Conservation (phyloP, 164 flowering plant species). For the Tetrastigma voinierianum region DNA sequence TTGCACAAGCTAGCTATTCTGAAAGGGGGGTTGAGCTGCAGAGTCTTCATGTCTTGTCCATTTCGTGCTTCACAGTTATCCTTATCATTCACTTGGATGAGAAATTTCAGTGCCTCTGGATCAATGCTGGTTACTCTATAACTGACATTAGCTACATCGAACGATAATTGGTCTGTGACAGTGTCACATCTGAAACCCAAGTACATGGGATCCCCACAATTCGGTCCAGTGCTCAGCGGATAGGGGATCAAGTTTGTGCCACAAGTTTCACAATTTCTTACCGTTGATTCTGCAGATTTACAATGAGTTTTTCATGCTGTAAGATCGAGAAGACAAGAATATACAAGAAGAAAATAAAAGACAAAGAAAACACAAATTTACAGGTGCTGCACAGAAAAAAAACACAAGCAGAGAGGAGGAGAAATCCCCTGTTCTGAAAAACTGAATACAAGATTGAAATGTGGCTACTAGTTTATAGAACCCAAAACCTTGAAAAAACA, state of each 20-base stretch:
- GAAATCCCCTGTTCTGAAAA: too few relatives aligned
- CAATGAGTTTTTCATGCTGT: background rate
- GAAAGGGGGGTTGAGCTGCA: constrained; percentile 26
- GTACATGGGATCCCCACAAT: constrained; percentile 43
- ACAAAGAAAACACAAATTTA: too few relatives aligned
- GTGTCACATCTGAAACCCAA: constrained; percentile 29
- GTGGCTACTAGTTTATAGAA: too few relatives aligned
- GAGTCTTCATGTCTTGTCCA: background rate
- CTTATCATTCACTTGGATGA: constrained; percentile 15
- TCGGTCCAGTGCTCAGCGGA: constrained; percentile 41
- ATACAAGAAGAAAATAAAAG: too few relatives aligned
- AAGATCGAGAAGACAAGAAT: too few relatives aligned
- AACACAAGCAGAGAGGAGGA: too few relatives aligned
- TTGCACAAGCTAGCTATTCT: constrained; percentile 21
- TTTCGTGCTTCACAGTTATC: constrained; percentile 11
- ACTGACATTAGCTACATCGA: constrained; percentile 13
- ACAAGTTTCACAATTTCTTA: constrained; percentile 32
- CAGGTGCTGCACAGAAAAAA: too few relatives aligned
- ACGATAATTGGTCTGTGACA: constrained; percentile 25
- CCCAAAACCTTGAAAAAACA: too few relatives aligned
- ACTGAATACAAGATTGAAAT: too few relatives aligned
- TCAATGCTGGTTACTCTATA: constrained; percentile 27
- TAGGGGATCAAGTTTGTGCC: constrained; percentile 41
- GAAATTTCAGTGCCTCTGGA: constrained; percentile 19
- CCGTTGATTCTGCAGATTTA: constrained; percentile 26